Evolutionary conservation across 371 early-diverging fungal species (phyloP), one percentile per base, ranked within the genome.

Genomic region (Mortierella sp.): DNA sequence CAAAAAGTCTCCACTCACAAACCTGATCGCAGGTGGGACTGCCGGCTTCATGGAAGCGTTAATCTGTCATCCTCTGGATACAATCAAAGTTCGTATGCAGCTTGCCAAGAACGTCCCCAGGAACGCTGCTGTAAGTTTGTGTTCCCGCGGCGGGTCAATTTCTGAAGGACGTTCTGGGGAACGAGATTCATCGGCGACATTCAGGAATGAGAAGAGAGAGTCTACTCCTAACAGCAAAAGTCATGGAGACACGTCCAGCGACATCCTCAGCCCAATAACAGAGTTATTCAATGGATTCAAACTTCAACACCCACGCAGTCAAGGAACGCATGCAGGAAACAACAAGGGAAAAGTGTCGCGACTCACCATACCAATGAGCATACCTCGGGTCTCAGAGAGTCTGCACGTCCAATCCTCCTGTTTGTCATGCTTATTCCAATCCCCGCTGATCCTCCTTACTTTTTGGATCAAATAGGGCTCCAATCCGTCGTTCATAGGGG

Each of bases 31-130:
- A 8, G 98, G 98, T 71, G 98, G 97, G 58, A 80, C 93, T 13
- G 98, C 98, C 5, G 98, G 98, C 34, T 89, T 94, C 64, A 91
- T 92, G 84, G 98, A 98, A 81, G 94, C 98, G 21, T 85, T 93
- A 67, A 86, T 87, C 62, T 98, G 97, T 79, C 98, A 98, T 74
- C 98, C 98, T n/a, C 85, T 98, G 34, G 98, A 98, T 82, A 98
- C 98, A 23, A 95, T 98, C 84, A 98, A 98, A 87, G 95, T 94
- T 63, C 91, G 95, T 82, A 94, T 94, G 94, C 95, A 94, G 81
- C 83, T 94, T 23, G 87, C 88, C 26, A 87, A 87, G 67, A 87
- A 79, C 53, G 60, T 68, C 6, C 45, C 80, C 16, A 64, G 68
- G 23, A 63, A 60, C 38, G 78, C 67, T 34, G 43, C 63, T 49